Conservation (phyloP, 108 stramenopile genomes). For the Skeletonema potamos region DNA sequence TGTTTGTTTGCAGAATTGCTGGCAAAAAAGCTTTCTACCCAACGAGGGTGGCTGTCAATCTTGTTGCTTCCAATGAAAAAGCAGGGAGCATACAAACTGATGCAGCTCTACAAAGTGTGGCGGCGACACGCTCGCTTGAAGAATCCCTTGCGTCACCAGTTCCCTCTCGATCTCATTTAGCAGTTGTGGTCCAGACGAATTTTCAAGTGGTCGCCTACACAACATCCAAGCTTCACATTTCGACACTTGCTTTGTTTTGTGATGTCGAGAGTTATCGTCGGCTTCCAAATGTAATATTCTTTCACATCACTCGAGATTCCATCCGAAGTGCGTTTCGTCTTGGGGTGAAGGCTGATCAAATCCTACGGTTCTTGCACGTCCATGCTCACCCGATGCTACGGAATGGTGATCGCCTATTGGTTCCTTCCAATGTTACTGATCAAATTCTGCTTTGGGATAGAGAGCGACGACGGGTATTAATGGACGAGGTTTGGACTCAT, state of each 20-base stretch:
- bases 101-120: conserved; percentile 23
- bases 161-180: conserved; percentile 74
- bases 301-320: conserved; percentile 79
- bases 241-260: conserved; percentile 86
- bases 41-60: conserved; percentile 77
- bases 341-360: conserved; percentile 83
- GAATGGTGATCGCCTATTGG: conserved; percentile 41
- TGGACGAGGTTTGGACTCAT: conserved; percentile 73
- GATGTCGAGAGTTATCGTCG: conserved; percentile 74
- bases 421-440: conserved; percentile 87
- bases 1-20: conserved; percentile 66
- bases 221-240: conserved; percentile 74
- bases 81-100: conserved; percentile 11
- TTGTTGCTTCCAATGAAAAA: conserved; percentile 51
- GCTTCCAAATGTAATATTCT: conserved; percentile 86
- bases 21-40: conserved; percentile 74
- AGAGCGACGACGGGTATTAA: conserved; percentile 70
- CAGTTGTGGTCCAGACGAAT: conserved; percentile 91
- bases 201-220: conserved; percentile 92
- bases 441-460: conserved; percentile 89
- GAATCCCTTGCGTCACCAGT: conserved; percentile 61
- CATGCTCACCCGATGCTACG: conserved; percentile 89
- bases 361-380: conserved; percentile 83
- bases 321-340: conserved; percentile 76
- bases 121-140: conserved; percentile 67